These are phyloP conservation scores for Amphirosellinia nigrospora DNA, from an alignment of 495 filamentous ascomycete species.

Conservation along the genomic window DNA sequence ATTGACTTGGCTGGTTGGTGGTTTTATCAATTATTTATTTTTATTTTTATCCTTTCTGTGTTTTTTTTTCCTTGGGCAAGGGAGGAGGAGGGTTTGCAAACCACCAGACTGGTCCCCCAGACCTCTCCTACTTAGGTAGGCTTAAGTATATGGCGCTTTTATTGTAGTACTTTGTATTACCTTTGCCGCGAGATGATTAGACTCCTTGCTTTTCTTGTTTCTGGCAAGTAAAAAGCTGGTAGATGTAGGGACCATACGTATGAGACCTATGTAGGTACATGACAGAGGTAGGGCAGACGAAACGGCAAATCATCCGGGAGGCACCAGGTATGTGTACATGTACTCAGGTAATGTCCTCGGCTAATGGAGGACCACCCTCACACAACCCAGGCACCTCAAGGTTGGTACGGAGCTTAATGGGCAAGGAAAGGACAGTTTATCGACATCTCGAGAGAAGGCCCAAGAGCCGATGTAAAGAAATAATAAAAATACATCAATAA, in stretches of 20 bases:
- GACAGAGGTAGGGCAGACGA: slow-evolving; percentile 3
- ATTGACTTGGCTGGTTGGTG: not conserved
- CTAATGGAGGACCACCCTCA: not conserved
- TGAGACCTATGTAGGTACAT: too few species aligned
- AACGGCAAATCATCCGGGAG: not conserved
- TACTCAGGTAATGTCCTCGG: slow-evolving; percentile 10
- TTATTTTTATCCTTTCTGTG: not conserved
- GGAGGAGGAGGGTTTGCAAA: slow-evolving; percentile 2
- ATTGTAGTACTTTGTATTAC: not conserved
- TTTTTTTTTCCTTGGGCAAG: not conserved
- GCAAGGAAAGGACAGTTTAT: not conserved
- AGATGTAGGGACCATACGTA: not conserved
- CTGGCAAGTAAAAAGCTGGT: not conserved
- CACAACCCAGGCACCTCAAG: not conserved
- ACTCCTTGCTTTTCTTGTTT: not conserved
- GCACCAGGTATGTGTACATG: slow-evolving; percentile 1
- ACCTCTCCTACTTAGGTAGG: not conserved
- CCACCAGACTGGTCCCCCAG: not conserved
- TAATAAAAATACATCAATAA: slow-evolving; percentile 22
- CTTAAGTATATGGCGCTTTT: not conserved
- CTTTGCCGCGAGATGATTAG: not conserved
- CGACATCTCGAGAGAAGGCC: not conserved
- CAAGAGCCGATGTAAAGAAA: not conserved
- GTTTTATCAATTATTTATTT: not conserved
- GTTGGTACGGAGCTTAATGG: not conserved